A percentile compares a stretch with the other conserved stretches of the same genome.
Conservation (phyloP, 768 basidiomycete genomes). For the Coprinellus micaceus region DNA sequence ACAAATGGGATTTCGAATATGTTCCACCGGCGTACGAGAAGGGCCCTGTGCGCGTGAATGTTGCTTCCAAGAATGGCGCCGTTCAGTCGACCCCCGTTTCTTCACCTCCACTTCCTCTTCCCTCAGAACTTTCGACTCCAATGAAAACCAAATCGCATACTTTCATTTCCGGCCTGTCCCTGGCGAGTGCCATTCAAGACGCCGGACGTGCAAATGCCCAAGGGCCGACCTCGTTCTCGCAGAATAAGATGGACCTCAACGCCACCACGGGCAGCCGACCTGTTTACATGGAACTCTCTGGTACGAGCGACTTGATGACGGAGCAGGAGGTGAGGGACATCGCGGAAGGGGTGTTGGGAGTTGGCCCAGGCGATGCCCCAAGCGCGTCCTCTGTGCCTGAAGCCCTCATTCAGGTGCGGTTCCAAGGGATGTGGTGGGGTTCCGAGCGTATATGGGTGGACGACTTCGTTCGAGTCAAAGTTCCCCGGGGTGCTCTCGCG, state of each 20-base stretch:
- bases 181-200: not conserved
- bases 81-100: not conserved
- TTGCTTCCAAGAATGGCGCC: not conserved
- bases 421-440: slow-evolving; percentile 88
- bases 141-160: not conserved
- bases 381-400: slow-evolving; percentile 7
- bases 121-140: not conserved
- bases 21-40: slow-evolving; percentile 26
- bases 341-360: not conserved
- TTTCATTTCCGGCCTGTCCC: not conserved
- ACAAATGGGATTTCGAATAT: slow-evolving; percentile 65
- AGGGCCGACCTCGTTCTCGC: not conserved
- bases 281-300: not conserved
- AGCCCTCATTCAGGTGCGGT: slow-evolving; percentile 46
- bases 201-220: not conserved
- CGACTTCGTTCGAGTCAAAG: slow-evolving; percentile 77
- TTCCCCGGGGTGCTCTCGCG: slow-evolving; percentile 62
- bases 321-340: not conserved
- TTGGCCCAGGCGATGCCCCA: not conserved
- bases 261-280: not conserved
- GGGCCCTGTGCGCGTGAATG: not conserved
- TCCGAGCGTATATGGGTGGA: slow-evolving; percentile 85
- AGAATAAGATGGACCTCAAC: not conserved
- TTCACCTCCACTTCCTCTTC: not conserved
- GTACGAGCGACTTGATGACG: not conserved